phyloP scores from a whole-genome alignment of 1,284 basidiomycete genomes.

The Termitomyces sp. region DNA sequence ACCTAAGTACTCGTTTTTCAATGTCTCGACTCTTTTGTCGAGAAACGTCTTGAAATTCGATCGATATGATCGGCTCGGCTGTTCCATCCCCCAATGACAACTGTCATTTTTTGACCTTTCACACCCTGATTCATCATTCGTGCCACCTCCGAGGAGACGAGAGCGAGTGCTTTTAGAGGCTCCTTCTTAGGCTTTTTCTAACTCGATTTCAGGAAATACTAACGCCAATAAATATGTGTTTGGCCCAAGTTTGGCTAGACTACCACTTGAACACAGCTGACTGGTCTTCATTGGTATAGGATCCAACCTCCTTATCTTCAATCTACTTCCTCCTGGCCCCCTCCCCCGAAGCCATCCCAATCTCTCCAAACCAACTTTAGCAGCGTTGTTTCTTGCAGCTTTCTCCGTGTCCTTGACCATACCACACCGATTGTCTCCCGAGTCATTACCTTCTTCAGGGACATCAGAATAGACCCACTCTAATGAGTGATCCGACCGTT shows the following conservation, averaged over 20 bases:
- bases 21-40: no score
- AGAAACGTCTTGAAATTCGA: no score
- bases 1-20: no score
- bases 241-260: no score
- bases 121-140: no score
- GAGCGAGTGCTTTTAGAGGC: no score
- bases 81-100: no score
- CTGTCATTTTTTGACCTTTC: no score
- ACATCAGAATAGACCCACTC: constrained; percentile 63
- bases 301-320: constrained; percentile 73
- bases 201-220: constrained; percentile 3
- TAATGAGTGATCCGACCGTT: constrained; percentile 47
- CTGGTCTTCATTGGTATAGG: constrained; percentile 51
- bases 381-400: constrained; percentile 67
- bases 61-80: no score
- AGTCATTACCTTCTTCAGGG: constrained; percentile 10
- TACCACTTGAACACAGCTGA: constrained; percentile 19
- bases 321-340: constrained; percentile 66
- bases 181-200: no score
- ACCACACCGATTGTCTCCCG: constrained; percentile 78
- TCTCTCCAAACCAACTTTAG: constrained; percentile 49
- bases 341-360: no score
- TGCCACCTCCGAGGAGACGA: no score
- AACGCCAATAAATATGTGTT: constrained; percentile 22
- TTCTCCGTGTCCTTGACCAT: constrained; percentile 68